Evolutionary conservation across 805 yeast genomes (phyloP).

Genomic region (Candida oleophila): DNA sequence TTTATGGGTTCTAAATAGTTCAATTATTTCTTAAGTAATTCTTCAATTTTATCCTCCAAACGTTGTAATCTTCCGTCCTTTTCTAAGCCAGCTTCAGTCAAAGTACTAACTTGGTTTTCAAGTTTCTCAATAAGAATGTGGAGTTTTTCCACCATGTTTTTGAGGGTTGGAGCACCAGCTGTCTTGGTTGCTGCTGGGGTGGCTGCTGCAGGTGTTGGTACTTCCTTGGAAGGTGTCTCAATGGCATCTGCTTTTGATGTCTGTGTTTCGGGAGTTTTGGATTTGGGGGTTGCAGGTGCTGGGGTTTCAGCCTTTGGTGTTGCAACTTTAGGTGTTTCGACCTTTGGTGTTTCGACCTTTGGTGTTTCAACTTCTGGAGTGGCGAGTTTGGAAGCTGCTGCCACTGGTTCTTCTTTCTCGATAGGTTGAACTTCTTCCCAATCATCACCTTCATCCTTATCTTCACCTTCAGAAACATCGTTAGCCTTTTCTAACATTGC

Average conservation of each 20-base stretch:
- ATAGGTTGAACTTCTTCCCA: slow-evolving; percentile 42
- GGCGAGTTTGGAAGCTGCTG: slow-evolving; percentile 3
- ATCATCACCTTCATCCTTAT: slow-evolving; percentile 31
- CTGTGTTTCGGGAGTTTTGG: slow-evolving; percentile 5
- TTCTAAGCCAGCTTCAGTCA: slow-evolving; percentile 54
- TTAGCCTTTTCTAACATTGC: slow-evolving; percentile 36
- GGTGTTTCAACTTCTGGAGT: slow-evolving; percentile 11
- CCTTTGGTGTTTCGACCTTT: slow-evolving; percentile 8
- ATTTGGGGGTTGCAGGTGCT: slow-evolving; percentile 1
- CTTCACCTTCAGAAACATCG: slow-evolving; percentile 40
- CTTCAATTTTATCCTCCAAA: slow-evolving; percentile 62
- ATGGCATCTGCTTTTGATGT: slow-evolving; percentile 10
- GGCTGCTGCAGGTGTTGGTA: slow-evolving; percentile 10
- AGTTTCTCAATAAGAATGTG: slow-evolving; percentile 56
- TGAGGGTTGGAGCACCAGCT: slow-evolving; percentile 57
- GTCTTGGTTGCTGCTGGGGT: slow-evolving; percentile 15
- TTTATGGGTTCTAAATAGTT: not conserved
- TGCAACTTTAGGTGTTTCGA: slow-evolving; percentile 5
- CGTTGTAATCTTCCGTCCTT: slow-evolving; percentile 61
- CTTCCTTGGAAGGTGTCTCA: not conserved
- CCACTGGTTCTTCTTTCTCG: slow-evolving; percentile 16
- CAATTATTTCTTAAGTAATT: slow-evolving; percentile 43
- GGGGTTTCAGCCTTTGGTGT: slow-evolving; percentile 18
- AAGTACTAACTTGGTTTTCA: slow-evolving; percentile 52
- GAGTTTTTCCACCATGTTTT: slow-evolving; percentile 68